phyloP scores from a whole-genome alignment of 139 green algal species.

The Micractinium sp. region DNA sequence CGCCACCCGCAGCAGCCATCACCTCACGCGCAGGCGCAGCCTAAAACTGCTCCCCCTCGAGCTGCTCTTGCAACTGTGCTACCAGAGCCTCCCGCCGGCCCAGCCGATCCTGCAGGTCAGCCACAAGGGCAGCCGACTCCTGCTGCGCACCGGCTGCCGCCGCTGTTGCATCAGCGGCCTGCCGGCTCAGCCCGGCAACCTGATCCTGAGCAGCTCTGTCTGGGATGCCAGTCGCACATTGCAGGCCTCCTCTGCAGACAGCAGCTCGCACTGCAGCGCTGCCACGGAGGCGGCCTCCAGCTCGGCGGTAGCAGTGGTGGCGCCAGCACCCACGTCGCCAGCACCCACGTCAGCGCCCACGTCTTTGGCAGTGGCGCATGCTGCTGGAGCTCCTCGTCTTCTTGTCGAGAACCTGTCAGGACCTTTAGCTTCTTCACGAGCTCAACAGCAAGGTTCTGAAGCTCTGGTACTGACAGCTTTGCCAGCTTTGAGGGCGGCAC shows the following conservation, averaged over 20 bases:
- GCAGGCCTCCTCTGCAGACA: constrained; percentile 33
- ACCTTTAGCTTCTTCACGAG: constrained; percentile 44
- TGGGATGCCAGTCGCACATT: constrained; percentile 36
- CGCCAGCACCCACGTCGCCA: neutral
- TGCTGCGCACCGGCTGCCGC: neutral
- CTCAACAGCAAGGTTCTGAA: constrained; percentile 41
- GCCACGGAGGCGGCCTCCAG: constrained; percentile 35
- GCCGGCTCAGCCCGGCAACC: neutral
- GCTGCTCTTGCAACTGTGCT: constrained; percentile 18
- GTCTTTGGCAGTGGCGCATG: neutral
- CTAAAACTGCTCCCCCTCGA: neutral
- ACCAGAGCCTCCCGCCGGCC: constrained; percentile 31
- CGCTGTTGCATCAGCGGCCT: neutral
- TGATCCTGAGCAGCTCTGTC: constrained; percentile 40
- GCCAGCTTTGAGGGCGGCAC: constrained; percentile 47
- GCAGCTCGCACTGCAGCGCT: constrained; percentile 30
- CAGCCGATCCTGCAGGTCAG: constrained; percentile 37
- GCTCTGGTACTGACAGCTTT: constrained; percentile 41
- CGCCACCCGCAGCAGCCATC: neutral
- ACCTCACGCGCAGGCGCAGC: neutral
- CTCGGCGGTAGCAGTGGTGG: neutral
- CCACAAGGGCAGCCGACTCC: neutral
- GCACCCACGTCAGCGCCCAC: no score
- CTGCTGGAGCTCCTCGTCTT: constrained; percentile 45
- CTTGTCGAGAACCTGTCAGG: constrained; percentile 43